These are phyloP conservation scores for Boletus sp. DNA, from an alignment of 1,284 basidiomycete species.

Conservation along the genomic window DNA sequence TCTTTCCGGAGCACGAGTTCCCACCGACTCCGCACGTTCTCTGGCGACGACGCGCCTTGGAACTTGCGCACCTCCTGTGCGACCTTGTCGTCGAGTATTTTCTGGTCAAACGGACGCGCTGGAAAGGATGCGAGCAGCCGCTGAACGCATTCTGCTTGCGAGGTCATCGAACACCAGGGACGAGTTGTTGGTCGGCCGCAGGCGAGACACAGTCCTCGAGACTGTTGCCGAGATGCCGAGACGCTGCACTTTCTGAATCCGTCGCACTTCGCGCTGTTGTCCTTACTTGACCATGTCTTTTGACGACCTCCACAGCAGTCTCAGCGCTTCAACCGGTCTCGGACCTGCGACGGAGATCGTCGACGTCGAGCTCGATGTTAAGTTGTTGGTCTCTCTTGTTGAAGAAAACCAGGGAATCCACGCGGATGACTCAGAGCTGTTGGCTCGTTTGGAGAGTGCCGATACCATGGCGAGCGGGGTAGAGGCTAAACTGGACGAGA, in stretches of 20 bases:
- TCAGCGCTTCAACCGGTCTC: neutral
- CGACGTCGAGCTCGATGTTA: slow-evolving; percentile 34
- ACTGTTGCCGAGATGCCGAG: too few relatives aligned
- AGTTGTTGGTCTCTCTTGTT: slow-evolving; percentile 36
- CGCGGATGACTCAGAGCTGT: slow-evolving; percentile 43
- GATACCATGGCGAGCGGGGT: slow-evolving; percentile 53
- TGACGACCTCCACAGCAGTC: slow-evolving; percentile 13
- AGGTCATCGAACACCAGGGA: too few relatives aligned
- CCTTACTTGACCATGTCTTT: slow-evolving; percentile 20
- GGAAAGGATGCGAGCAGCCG: slow-evolving; percentile 52
- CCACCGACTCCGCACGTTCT: slow-evolving; percentile 66
- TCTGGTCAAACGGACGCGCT: slow-evolving; percentile 43
- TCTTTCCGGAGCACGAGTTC: slow-evolving; percentile 66
- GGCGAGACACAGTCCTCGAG: too few relatives aligned
- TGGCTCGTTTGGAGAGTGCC: slow-evolving; percentile 49
- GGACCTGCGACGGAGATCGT: neutral
- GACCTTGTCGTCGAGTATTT: slow-evolving; percentile 48
- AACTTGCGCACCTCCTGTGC: slow-evolving; percentile 43
- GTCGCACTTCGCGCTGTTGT: slow-evolving; percentile 12
- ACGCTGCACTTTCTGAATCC: too few relatives aligned
- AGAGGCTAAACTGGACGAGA: slow-evolving; percentile 52
- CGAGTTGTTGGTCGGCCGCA: too few relatives aligned
- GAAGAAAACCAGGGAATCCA: slow-evolving; percentile 32
- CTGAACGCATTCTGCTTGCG: slow-evolving; percentile 33
- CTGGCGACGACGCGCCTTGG: slow-evolving; percentile 42